Evolutionary conservation across 805 yeast species (phyloP).

Genomic region (Wickerhamomyces alni): DNA sequence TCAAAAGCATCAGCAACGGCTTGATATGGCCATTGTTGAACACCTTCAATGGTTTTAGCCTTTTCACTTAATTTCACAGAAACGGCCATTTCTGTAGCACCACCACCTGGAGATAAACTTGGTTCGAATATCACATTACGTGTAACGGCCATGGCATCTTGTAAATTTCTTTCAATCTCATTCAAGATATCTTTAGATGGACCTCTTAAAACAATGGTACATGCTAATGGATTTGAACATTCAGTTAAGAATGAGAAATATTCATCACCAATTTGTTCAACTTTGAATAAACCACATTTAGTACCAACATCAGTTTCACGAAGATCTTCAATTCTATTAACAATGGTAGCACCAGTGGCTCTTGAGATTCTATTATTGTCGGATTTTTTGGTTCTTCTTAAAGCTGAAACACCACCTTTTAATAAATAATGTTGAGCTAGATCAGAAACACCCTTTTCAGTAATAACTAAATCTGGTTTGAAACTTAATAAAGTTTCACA

Average conservation of each 20-base stretch:
- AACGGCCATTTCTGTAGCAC: slow-evolving; percentile 99
- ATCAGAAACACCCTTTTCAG: slow-evolving; percentile 98
- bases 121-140: slow-evolving; percentile 95
- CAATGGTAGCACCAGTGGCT: slow-evolving; percentile 96
- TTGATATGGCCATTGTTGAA: slow-evolving; percentile 97
- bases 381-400: slow-evolving; percentile 91
- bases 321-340: slow-evolving; percentile 90
- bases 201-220: slow-evolving; percentile 89
- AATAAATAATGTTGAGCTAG: slow-evolving; percentile 94
- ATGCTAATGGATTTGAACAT: slow-evolving; percentile 84
- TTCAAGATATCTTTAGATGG: slow-evolving; percentile 95
- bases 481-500: slow-evolving; percentile 80
- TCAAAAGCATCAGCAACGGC: slow-evolving; percentile 99
- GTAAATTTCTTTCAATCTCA: slow-evolving; percentile 94
- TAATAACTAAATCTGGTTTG: slow-evolving; percentile 90
- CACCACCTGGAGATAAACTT: slow-evolving; percentile 95
- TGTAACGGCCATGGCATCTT: slow-evolving; percentile 98
- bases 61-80: slow-evolving; percentile 81
- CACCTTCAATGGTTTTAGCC: slow-evolving; percentile 90
- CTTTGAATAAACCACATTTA: slow-evolving; percentile 84
- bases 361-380: slow-evolving; percentile 96
- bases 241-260: slow-evolving; percentile 81
- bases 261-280: slow-evolving; percentile 95
- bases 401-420: slow-evolving; percentile 87
- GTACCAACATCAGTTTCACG: slow-evolving; percentile 88